Evolutionary conservation across 805 yeast genomes (phyloP).

Genomic region (Komagataella ulmi): DNA sequence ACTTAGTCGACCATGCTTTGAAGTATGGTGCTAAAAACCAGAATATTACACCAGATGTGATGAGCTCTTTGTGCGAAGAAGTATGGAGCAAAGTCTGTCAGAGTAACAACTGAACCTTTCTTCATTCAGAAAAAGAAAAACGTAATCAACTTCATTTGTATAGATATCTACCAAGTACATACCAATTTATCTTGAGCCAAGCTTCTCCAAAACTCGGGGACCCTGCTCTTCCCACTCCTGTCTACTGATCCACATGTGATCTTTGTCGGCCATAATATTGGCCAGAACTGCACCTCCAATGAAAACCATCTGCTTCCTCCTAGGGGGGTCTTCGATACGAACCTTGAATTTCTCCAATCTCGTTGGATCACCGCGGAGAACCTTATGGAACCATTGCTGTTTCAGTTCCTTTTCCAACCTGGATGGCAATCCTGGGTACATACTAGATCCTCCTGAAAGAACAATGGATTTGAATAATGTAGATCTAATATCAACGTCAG

Average conservation of each 20-base stretch:
- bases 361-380: constrained; percentile 74
- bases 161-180: background rate
- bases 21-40: constrained; percentile 46
- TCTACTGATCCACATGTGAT: constrained; percentile 94
- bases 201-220: constrained; percentile 66
- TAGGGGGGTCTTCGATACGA: constrained; percentile 95
- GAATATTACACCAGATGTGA: constrained; percentile 19
- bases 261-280: constrained; percentile 95
- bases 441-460: constrained; percentile 92
- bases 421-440: constrained; percentile 97
- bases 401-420: constrained; percentile 91
- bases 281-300: constrained; percentile 98
- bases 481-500: constrained; percentile 87
- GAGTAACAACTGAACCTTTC: constrained; percentile 13
- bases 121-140: background rate
- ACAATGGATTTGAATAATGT: constrained; percentile 86
- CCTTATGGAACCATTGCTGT: constrained; percentile 88
- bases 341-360: constrained; percentile 88
- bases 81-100: constrained; percentile 42
- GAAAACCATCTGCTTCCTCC: constrained; percentile 98
- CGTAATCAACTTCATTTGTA: constrained; percentile 1
- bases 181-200: constrained; percentile 68
- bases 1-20: constrained; percentile 65
- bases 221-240: constrained; percentile 99
- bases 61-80: constrained; percentile 33